These are phyloP conservation scores for Halenospora varia DNA, from an alignment of 495 filamentous ascomycete species.

Conservation along the genomic window DNA sequence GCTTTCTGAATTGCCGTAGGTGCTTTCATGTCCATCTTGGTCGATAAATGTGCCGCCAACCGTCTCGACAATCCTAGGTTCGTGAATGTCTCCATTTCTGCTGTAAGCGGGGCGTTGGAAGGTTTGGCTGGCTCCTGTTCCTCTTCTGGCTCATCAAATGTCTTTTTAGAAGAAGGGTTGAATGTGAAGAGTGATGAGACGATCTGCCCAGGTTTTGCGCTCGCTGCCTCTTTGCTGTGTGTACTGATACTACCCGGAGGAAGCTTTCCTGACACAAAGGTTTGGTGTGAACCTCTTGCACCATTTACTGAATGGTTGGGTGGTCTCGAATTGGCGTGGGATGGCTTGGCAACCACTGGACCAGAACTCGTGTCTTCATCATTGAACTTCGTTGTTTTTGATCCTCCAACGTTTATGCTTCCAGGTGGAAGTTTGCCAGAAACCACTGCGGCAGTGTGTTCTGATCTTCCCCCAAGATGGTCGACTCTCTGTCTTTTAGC, in stretches of 20 bases:
- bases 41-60: conserved; percentile 76
- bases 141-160: conserved; percentile 33
- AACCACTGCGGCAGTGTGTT: conserved; percentile 11
- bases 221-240: conserved; percentile 15
- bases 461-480: conserved; percentile 7
- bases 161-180: conserved; percentile 67
- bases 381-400: conserved; percentile 10
- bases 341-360: conserved; percentile 23
- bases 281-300: background rate
- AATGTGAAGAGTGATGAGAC: conserved; percentile 88
- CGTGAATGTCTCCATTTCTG: conserved; percentile 78
- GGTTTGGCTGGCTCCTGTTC: conserved; percentile 55
- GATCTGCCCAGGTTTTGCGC: conserved; percentile 48
- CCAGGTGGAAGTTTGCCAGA: conserved; percentile 20
- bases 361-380: conserved; percentile 20
- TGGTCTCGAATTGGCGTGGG: too few species aligned
- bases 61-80: conserved; percentile 72
- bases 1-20: conserved; percentile 94
- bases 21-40: conserved; percentile 82
- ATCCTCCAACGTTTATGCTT: conserved; percentile 14
- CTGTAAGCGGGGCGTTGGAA: conserved; percentile 93
- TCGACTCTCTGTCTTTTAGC: conserved; percentile 25
- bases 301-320: too few species aligned
- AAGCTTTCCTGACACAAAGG: conserved; percentile 8
- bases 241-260: conserved; percentile 23